Evolutionary conservation across 148 eudicot genomes (phyloP).

Genomic region (Vaccinium vitisidaea): DNA sequence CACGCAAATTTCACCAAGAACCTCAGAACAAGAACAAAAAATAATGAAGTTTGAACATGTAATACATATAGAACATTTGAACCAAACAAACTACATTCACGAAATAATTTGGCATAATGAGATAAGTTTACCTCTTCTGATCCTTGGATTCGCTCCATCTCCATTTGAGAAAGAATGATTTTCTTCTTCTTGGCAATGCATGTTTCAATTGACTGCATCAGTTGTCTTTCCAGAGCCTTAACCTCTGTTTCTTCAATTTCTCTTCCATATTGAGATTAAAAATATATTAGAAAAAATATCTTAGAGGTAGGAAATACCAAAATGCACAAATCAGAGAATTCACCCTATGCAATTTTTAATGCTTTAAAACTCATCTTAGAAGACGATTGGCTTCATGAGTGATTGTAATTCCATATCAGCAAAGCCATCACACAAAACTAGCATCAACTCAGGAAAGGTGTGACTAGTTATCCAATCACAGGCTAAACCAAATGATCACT

Average conservation of each 20-base stretch:
- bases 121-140: conserved; percentile 73
- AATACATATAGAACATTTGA: neutral
- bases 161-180: conserved; percentile 81
- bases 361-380: neutral
- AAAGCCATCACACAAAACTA: neutral
- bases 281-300: conserved; percentile 14
- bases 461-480: neutral
- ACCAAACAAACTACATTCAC: conserved; percentile 7
- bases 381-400: neutral
- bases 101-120: neutral
- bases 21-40: neutral
- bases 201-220: conserved; percentile 96
- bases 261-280: conserved; percentile 39
- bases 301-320: neutral
- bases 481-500: neutral
- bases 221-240: conserved; percentile 89
- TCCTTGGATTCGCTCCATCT: conserved; percentile 83
- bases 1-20: neutral
- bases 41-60: neutral
- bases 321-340: neutral
- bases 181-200: conserved; percentile 83
- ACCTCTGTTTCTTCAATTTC: conserved; percentile 94
- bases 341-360: neutral
- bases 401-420: neutral
- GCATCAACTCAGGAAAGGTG: neutral